phyloP scores from a whole-genome alignment of 148 eudicot genomes.

The Rhododendron williamsianum region DNA sequence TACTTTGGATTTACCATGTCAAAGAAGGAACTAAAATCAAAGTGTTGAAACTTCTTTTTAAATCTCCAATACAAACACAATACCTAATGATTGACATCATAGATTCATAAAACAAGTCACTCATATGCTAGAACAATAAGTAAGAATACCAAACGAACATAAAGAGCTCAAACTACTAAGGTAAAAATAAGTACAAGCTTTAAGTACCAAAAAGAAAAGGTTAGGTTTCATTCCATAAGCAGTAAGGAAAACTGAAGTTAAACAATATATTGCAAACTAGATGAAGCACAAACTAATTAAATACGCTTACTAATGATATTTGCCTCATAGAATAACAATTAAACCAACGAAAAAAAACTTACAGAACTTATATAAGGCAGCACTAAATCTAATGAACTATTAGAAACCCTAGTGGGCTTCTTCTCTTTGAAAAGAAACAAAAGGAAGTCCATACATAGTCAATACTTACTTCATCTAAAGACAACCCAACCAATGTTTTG shows the following conservation, averaged over 20 bases:
- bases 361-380: background rate
- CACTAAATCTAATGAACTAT: background rate
- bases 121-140: slow-evolving; percentile 6
- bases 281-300: background rate
- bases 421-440: background rate
- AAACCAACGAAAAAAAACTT: background rate
- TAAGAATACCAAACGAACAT: background rate
- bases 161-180: background rate
- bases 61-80: background rate
- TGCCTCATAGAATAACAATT: slow-evolving; percentile 1
- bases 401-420: slow-evolving; percentile 10
- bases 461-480: background rate
- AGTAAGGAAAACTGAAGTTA: background rate
- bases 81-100: background rate
- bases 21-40: background rate
- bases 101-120: background rate
- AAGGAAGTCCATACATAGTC: background rate
- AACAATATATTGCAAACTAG: background rate
- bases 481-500: background rate
- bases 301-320: background rate
- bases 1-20: slow-evolving; percentile 13
- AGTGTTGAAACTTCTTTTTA: background rate
- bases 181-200: background rate
- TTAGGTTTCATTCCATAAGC: background rate
- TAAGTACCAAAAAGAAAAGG: background rate